phyloP scores from a whole-genome alignment of 2,329 filamentous ascomycete genomes.

The Clathrospora elynae region DNA sequence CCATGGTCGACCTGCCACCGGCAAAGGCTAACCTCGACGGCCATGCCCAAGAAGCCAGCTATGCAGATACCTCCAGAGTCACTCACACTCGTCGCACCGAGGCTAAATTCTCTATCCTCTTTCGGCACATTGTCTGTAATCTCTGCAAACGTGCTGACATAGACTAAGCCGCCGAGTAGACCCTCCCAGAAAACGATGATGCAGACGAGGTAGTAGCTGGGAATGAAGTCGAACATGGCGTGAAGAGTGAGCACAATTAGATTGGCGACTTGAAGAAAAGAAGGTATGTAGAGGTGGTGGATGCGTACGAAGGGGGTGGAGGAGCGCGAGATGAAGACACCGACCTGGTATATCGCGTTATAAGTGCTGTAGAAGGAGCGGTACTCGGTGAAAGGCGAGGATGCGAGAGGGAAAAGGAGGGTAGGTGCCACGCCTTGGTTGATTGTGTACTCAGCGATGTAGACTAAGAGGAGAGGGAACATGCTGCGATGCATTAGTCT shows the following conservation, averaged over 20 bases:
- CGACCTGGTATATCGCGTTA: constrained; percentile 90
- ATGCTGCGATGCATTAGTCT: constrained; percentile 60
- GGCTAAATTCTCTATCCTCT: constrained; percentile 85
- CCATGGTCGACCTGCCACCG: constrained; percentile 83
- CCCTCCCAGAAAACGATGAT: constrained; percentile 92
- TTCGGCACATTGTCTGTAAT: constrained; percentile 81
- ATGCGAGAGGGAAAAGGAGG: constrained; percentile 77
- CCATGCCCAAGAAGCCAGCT: constrained; percentile 82
- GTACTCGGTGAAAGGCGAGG: constrained; percentile 78
- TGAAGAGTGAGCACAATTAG: constrained; percentile 75
- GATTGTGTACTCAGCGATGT: constrained; percentile 95
- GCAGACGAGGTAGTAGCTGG: constrained; percentile 85
- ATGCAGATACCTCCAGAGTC: constrained; percentile 90
- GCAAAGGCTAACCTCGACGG: constrained; percentile 80
- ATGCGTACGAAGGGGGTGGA: constrained; percentile 87
- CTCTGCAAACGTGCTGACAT: constrained; percentile 87
- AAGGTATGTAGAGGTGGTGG: constrained; percentile 79
- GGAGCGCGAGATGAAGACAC: constrained; percentile 92
- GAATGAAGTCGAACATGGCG: constrained; percentile 79
- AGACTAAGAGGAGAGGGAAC: constrained; percentile 89
- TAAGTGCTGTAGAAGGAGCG: constrained; percentile 95
- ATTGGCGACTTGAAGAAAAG: constrained; percentile 80
- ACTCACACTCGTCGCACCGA: constrained; percentile 88
- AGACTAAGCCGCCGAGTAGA: constrained; percentile 85
- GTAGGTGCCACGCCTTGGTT: constrained; percentile 94